These are phyloP conservation scores for Pseudogymnoascus verrucosus DNA, from an alignment of 2,329 filamentous ascomycete genomes.

Conservation along the genomic window DNA sequence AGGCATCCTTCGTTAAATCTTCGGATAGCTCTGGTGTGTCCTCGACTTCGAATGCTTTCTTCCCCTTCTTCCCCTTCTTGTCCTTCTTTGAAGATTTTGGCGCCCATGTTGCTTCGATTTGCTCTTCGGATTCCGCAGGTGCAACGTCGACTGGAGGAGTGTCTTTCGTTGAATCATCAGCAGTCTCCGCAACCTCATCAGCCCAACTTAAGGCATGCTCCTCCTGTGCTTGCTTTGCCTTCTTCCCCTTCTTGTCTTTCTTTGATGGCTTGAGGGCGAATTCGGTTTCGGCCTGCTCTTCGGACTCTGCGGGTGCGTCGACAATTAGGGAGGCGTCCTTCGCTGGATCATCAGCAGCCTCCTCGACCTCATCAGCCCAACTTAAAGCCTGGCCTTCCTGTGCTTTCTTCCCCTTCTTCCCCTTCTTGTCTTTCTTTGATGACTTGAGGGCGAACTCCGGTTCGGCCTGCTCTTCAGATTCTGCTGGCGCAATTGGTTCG, in stretches of 20 bases:
- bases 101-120: constrained; percentile 9
- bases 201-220: neutral
- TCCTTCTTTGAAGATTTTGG: constrained; percentile 30
- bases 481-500: neutral
- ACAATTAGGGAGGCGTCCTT: neutral
- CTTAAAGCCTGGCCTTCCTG: neutral
- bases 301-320: neutral
- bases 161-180: neutral
- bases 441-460: neutral
- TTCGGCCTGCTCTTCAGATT: neutral
- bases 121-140: constrained; percentile 13
- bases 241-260: constrained; percentile 34
- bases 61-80: constrained; percentile 25
- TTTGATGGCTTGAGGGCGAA: constrained; percentile 20
- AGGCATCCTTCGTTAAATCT: neutral
- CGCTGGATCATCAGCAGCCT: no score
- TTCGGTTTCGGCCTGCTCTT: neutral
- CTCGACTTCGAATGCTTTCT: neutral
- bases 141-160: neutral
- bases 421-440: constrained; percentile 35
- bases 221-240: constrained; percentile 5
- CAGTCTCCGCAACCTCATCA: neutral
- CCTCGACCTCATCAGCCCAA: neutral
- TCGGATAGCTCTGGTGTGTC: neutral
- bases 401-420: constrained; percentile 18